phyloP scores from a whole-genome alignment of 495 filamentous ascomycete species.

The Penicillium goetzii region DNA sequence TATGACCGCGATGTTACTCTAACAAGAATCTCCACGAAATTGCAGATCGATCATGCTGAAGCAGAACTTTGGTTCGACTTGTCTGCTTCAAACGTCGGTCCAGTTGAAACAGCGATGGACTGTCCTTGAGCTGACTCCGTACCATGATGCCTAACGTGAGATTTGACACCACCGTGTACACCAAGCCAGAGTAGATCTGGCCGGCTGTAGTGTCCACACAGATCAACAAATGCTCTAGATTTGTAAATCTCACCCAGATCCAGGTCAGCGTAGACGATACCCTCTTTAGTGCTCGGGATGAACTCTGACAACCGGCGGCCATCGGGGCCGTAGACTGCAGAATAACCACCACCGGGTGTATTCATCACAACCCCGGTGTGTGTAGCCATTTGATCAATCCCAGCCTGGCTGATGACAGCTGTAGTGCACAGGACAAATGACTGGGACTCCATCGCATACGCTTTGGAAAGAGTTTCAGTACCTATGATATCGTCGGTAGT shows the following conservation, averaged over 20 bases:
- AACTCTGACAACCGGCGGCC: conserved; percentile 28
- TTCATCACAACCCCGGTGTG: conserved; percentile 25
- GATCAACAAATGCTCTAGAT: conserved; percentile 36
- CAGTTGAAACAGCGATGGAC: no score
- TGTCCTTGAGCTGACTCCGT: no score
- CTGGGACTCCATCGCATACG: conserved; percentile 33
- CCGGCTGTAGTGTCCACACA: conserved; percentile 38
- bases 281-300: conserved; percentile 28
- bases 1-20: no score
- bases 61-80: no score
- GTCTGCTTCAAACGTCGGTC: no score
- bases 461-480: conserved; percentile 15
- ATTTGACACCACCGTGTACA: conserved; percentile 21
- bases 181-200: conserved; percentile 40
- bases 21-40: no score
- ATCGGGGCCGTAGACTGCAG: conserved; percentile 40
- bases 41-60: no score
- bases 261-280: conserved; percentile 38
- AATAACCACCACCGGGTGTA: conserved; percentile 35
- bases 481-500: conserved; percentile 13
- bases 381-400: conserved; percentile 29
- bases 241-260: conserved; percentile 34
- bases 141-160: no score
- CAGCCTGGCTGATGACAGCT: conserved; percentile 21
- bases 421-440: conserved; percentile 28